Conservation (phyloP, 306 rosid genomes). For the Carpinus fangiana region DNA sequence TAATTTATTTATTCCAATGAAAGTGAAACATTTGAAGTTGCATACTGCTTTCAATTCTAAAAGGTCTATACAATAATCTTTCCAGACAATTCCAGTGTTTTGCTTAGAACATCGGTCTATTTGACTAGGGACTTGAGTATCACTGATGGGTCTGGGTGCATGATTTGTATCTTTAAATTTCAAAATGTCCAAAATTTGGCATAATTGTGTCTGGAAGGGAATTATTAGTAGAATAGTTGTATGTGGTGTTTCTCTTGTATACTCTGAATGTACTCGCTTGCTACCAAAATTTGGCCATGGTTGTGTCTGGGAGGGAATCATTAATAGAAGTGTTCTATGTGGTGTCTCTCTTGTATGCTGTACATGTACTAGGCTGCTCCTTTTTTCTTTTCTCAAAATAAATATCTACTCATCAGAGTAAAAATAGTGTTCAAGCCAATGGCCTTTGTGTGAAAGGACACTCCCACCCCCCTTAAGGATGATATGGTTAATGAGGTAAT, state of each 20-base stretch:
- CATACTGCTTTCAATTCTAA: background rate
- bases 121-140: background rate
- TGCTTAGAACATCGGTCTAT: background rate
- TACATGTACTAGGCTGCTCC: too few relatives aligned
- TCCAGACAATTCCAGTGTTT: background rate
- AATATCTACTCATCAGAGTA: too few relatives aligned
- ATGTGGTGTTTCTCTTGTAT: background rate
- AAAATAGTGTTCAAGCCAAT: too few relatives aligned
- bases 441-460: too few relatives aligned
- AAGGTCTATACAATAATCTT: background rate
- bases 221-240: background rate
- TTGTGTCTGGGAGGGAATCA: background rate
- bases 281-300: background rate
- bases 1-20: background rate
- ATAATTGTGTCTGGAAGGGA: background rate
- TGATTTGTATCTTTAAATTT: background rate
- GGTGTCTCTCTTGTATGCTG: background rate
- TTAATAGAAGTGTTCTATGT: background rate
- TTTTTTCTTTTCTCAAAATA: too few relatives aligned
- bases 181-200: background rate
- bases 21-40: background rate
- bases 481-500: too few relatives aligned
- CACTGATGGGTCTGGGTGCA: background rate
- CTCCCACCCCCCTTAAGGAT: too few relatives aligned
- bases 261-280: too few relatives aligned